A percentile compares a stretch with the other conserved stretches of the same genome.
Conservation (phyloP, 1,284 basidiomycete genomes). For the Malassezia psittaci region DNA sequence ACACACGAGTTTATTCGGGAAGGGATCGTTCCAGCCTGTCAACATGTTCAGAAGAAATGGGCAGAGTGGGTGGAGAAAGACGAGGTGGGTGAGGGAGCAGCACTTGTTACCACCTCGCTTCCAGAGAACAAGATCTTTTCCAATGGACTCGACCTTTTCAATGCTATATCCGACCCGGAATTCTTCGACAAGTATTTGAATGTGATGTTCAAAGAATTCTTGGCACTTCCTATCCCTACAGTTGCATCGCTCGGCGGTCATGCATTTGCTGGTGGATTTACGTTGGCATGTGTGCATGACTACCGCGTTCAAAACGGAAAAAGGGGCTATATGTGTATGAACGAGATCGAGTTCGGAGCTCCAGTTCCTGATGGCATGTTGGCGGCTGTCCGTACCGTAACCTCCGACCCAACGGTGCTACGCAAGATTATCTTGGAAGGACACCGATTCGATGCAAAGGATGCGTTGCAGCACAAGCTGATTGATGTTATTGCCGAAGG, state of each 20-base stretch:
- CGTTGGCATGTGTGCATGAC: slow-evolving; percentile 71
- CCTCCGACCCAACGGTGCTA: slow-evolving; percentile 57
- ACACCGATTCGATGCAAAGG: slow-evolving; percentile 65
- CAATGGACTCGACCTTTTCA: slow-evolving; percentile 63
- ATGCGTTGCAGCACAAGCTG: slow-evolving; percentile 61
- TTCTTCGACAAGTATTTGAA: slow-evolving; percentile 55
- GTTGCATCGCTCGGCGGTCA: slow-evolving; percentile 85
- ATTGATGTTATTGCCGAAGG: slow-evolving; percentile 60
- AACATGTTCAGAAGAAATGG: slow-evolving; percentile 71
- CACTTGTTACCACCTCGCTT: slow-evolving; percentile 33
- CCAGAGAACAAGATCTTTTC: slow-evolving; percentile 32
- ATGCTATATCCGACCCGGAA: slow-evolving; percentile 56
- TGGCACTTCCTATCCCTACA: slow-evolving; percentile 53
- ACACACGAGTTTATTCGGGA: slow-evolving; percentile 55
- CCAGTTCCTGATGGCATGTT: slow-evolving; percentile 47
- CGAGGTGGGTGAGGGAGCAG: slow-evolving; percentile 26
- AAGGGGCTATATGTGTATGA: slow-evolving; percentile 65
- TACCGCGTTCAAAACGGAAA: slow-evolving; percentile 80
- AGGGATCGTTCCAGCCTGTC: slow-evolving; percentile 64
- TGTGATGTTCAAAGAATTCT: slow-evolving; percentile 50
- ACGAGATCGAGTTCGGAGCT: slow-evolving; percentile 55
- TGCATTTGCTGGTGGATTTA: slow-evolving; percentile 74
- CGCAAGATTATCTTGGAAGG: slow-evolving; percentile 73
- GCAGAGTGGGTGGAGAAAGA: slow-evolving; percentile 47
- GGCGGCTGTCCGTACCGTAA: slow-evolving; percentile 59